A percentile compares a stretch with the other conserved stretches of the same genome.
These are phyloP conservation scores for Peronospora belbahrii DNA, from an alignment of 352 stramenopile genomes.

Conservation along the genomic window DNA sequence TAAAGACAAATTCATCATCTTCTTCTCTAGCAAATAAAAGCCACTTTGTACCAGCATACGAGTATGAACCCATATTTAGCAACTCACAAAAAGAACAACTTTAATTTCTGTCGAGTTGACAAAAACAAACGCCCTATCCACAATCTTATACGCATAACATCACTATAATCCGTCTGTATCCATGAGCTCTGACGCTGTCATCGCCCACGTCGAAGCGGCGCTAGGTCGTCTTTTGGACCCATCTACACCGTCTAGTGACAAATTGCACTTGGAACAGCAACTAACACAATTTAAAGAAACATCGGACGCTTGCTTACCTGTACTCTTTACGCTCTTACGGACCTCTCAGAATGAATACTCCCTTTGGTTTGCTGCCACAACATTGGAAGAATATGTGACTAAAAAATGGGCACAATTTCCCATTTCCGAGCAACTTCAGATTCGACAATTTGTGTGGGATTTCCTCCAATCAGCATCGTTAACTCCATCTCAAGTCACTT, in stretches of 20 bases:
- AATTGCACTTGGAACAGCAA: constrained; percentile 50
- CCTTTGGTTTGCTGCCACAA: constrained; percentile 69
- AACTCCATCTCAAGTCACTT: constrained; percentile 26
- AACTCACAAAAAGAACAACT: no score
- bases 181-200: constrained; percentile 30
- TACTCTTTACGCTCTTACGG: constrained; percentile 53
- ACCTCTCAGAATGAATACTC: constrained; percentile 63
- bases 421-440: constrained; percentile 28
- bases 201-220: constrained; percentile 55
- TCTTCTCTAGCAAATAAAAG: constrained; percentile 37
- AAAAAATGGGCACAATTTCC: constrained; percentile 45
- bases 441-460: constrained; percentile 67
- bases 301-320: constrained; percentile 43
- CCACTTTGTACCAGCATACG: constrained; percentile 37
- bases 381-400: constrained; percentile 69
- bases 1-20: constrained; percentile 22
- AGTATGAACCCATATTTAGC: constrained; percentile 12
- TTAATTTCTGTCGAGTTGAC: background rate
- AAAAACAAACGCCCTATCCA: background rate
- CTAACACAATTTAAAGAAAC: constrained; percentile 54
- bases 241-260: constrained; percentile 33
- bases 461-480: constrained; percentile 28
- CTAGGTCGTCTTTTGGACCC: constrained; percentile 54
- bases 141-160: background rate
- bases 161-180: background rate